Conservation (phyloP, 192 early-diverging fungal genomes). For the Coemansia asiatica region DNA sequence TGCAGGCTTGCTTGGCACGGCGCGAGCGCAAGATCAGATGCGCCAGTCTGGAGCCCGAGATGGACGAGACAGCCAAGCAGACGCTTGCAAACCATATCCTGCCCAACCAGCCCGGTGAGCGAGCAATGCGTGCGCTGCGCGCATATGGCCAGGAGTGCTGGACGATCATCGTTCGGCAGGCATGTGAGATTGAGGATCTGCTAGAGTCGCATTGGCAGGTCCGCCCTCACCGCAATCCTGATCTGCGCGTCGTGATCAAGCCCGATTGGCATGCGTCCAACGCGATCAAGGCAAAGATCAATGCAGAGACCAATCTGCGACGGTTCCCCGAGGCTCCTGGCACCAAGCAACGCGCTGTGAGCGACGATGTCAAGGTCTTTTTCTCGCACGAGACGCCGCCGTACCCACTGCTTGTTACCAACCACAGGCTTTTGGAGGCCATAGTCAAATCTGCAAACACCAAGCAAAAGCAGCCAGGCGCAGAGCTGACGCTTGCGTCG, state of each 20-base stretch:
- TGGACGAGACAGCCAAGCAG: slow-evolving; percentile 29
- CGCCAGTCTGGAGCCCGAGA: slow-evolving; percentile 16
- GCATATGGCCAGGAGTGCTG: slow-evolving; percentile 48
- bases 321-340: slow-evolving; percentile 20
- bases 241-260: slow-evolving; percentile 35
- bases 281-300: slow-evolving; percentile 50
- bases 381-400: slow-evolving; percentile 53
- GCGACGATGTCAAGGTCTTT: slow-evolving; percentile 20
- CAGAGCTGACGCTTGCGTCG: slow-evolving; percentile 50
- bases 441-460: slow-evolving; percentile 21
- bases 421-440: slow-evolving; percentile 38
- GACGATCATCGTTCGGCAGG: slow-evolving; percentile 46
- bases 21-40: slow-evolving; percentile 47
- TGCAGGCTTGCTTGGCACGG: slow-evolving; percentile 52
- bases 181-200: slow-evolving; percentile 51
- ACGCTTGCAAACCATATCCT: slow-evolving; percentile 41
- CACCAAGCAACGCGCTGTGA: slow-evolving; percentile 16
- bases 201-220: slow-evolving; percentile 55
- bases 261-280: slow-evolving; percentile 49
- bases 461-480: slow-evolving; percentile 19
- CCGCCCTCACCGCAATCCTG: slow-evolving; percentile 22
- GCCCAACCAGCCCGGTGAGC: slow-evolving; percentile 49
- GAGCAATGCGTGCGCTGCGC: slow-evolving; percentile 45
- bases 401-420: slow-evolving; percentile 46
- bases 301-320: slow-evolving; percentile 49